A percentile compares a stretch with the other conserved stretches of the same genome.
These are phyloP conservation scores for Rosa lucieae DNA, from an alignment of 306 rosid species.

Conservation along the genomic window DNA sequence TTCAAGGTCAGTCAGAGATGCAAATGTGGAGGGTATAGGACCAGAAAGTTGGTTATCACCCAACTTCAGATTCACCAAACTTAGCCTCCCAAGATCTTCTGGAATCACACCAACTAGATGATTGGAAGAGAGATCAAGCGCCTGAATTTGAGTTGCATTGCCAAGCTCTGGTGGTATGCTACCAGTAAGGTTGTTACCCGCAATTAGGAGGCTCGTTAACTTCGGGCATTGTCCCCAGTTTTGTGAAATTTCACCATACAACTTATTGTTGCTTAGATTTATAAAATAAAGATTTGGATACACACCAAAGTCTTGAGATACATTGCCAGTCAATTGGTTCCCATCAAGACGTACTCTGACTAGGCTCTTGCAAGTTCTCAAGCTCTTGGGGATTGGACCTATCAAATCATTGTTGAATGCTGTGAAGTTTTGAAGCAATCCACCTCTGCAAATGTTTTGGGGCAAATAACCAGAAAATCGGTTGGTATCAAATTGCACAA, in stretches of 20 bases:
- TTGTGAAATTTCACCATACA: conserved; percentile 9
- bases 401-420: not conserved
- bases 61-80: not conserved
- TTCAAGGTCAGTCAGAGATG: not conserved
- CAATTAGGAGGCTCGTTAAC: not conserved
- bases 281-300: conserved; percentile 15
- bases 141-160: not conserved
- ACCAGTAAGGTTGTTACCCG: not conserved
- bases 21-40: conserved; percentile 1
- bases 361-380: conserved; percentile 13
- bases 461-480: conserved; percentile 15
- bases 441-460: not conserved
- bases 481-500: not conserved
- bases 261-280: not conserved
- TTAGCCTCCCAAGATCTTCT: conserved; percentile 7
- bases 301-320: conserved; percentile 14
- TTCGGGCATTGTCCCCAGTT: conserved; percentile 1
- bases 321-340: not conserved
- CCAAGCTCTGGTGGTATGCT: conserved; percentile 3
- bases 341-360: not conserved
- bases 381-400: conserved; percentile 19
- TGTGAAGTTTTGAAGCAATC: not conserved
- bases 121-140: conserved; percentile 7
- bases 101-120: conserved; percentile 1
- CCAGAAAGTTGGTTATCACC: conserved; percentile 9